Evolutionary conservation across 2,329 filamentous ascomycete species (phyloP).

Genomic region (Gnomoniopsis smithogilvyi): DNA sequence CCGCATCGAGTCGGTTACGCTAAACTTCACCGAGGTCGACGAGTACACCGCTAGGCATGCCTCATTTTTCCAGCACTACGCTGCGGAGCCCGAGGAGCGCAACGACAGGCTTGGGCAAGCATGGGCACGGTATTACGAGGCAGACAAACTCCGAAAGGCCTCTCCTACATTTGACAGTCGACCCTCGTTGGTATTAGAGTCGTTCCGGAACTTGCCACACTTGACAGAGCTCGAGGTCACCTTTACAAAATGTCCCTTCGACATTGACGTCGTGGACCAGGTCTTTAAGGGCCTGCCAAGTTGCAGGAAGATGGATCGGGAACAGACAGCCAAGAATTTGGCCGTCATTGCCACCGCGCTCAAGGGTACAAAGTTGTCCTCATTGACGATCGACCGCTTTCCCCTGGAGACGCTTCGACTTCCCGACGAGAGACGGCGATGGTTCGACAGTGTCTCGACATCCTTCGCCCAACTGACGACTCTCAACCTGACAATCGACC

Average conservation of each 20-base stretch:
- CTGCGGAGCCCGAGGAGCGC: conserved; percentile 34
- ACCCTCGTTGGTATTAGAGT: conserved; percentile 33
- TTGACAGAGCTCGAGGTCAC: conserved; percentile 37
- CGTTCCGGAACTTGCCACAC: conserved; percentile 37
- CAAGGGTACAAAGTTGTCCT: conserved; percentile 32
- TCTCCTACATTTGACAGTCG: conserved; percentile 34
- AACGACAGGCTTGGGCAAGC: conserved; percentile 32
- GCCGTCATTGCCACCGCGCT: conserved; percentile 36
- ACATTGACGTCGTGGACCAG: conserved; percentile 34
- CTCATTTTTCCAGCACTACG: conserved; percentile 34
- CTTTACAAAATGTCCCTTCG: conserved; percentile 37
- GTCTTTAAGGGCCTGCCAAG: conserved; percentile 33
- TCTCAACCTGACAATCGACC: conserved; percentile 39
- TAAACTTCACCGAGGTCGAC: conserved; percentile 43
- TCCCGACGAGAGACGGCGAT: conserved; percentile 34
- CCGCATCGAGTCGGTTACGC: conserved; percentile 39
- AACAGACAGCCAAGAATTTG: conserved; percentile 35
- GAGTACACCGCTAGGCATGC: conserved; percentile 36
- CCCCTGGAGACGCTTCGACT: conserved; percentile 40
- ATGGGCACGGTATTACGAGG: conserved; percentile 35
- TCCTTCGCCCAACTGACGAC: conserved; percentile 37
- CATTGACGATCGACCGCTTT: conserved; percentile 40
- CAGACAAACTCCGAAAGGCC: conserved; percentile 30
- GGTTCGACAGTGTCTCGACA: conserved; percentile 36
- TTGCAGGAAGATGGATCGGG: conserved; percentile 37